phyloP scores from a whole-genome alignment of 257 asterid genomes.

The Capsicum rhomboideum region DNA sequence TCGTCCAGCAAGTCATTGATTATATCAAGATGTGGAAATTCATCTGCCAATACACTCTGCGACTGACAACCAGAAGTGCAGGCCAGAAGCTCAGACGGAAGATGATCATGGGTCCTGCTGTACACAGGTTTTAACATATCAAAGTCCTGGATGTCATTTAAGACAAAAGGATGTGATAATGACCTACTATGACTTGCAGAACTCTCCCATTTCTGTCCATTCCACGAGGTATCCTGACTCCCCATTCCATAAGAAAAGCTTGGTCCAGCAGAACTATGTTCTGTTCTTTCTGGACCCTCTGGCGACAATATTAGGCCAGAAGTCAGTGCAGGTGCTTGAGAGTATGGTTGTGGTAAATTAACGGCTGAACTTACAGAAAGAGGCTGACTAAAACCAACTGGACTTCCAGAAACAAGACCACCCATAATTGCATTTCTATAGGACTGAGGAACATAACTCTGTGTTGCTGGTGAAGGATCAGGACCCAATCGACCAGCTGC shows the following conservation, averaged over 20 bases:
- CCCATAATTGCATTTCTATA: constrained; percentile 81
- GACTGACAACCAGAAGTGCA: neutral
- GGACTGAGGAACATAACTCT: constrained; percentile 58
- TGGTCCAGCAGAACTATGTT: constrained; percentile 25
- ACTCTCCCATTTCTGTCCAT: constrained; percentile 48
- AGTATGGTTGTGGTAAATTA: constrained; percentile 32
- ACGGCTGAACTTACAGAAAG: constrained; percentile 31
- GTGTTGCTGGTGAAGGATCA: constrained; percentile 42
- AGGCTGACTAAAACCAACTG: constrained; percentile 38
- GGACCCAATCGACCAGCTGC: constrained; percentile 78
- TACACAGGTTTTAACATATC: constrained; percentile 26
- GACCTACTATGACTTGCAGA: constrained; percentile 36
- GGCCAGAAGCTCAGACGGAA: constrained; percentile 18
- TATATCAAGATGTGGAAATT: neutral
- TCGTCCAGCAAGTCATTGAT: neutral
- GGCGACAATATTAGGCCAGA: constrained; percentile 39
- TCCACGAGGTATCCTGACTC: constrained; percentile 33
- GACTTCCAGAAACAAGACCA: constrained; percentile 27
- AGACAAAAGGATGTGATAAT: constrained; percentile 12
- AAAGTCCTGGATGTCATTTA: constrained; percentile 29
- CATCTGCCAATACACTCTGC: neutral
- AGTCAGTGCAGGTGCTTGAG: constrained; percentile 30
- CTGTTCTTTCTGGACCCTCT: constrained; percentile 41
- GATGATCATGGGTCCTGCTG: constrained; percentile 42
- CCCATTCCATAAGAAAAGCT: constrained; percentile 51